Evolutionary conservation across 345 rosid genomes (phyloP).

Genomic region (Rhodamnia rubescens): DNA sequence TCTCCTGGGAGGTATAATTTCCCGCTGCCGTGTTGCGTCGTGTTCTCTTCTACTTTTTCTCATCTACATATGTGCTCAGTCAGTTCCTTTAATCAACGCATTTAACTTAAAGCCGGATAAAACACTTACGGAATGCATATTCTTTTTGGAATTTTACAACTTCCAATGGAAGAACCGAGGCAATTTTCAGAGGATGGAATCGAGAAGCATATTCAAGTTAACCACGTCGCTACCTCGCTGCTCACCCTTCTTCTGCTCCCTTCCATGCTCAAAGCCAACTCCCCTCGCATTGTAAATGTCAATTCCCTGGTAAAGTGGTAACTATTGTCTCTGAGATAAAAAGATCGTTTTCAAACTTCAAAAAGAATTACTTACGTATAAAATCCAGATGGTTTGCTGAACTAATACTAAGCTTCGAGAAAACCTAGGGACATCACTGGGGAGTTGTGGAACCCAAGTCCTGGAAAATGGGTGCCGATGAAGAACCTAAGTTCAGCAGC

Average conservation of each 20-base stretch:
- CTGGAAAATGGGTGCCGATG: background rate
- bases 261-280: background rate
- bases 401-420: background rate
- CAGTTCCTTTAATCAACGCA: too few relatives aligned
- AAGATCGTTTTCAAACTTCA: background rate
- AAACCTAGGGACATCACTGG: background rate
- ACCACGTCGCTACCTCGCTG: background rate
- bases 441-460: background rate
- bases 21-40: background rate
- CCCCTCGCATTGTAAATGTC: background rate
- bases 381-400: background rate
- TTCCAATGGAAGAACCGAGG: background rate
- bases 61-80: background rate
- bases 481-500: background rate
- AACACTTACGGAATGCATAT: background rate
- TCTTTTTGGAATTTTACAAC: background rate
- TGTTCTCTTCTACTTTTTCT: background rate
- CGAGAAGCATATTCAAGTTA: constrained; percentile 2
- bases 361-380: background rate
- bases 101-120: background rate
- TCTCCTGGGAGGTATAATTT: background rate
- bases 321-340: background rate
- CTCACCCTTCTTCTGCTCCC: background rate
- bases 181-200: background rate
- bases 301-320: background rate